A percentile compares a stretch with the other conserved stretches of the same genome.
Evolutionary conservation across 768 basidiomycete species (phyloP).

Genomic region (Tricholoma hemisulphureum): DNA sequence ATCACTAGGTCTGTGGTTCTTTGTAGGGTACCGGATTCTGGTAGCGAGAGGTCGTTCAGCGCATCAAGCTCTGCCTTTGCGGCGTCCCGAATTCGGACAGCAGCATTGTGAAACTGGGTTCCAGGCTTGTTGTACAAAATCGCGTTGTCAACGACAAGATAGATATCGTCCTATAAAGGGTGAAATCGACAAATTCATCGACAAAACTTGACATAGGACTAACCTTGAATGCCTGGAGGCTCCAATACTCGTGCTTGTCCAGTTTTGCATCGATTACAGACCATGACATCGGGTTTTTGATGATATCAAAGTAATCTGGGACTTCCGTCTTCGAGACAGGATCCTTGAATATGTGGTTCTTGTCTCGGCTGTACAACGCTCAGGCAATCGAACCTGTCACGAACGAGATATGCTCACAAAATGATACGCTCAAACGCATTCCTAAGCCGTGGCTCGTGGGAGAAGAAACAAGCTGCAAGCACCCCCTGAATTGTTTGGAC

Average conservation of each 20-base stretch:
- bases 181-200: neutral
- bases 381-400: neutral
- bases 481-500: slow-evolving; percentile 65
- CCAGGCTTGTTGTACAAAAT: slow-evolving; percentile 79
- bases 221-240: slow-evolving; percentile 72
- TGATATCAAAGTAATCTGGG: slow-evolving; percentile 87
- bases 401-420: slow-evolving; percentile 44
- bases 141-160: slow-evolving; percentile 83
- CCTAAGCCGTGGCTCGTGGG: slow-evolving; percentile 60
- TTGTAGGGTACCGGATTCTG: neutral
- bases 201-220: slow-evolving; percentile 2
- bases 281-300: slow-evolving; percentile 90
- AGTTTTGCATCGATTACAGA: slow-evolving; percentile 76
- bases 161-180: slow-evolving; percentile 64
- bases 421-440: slow-evolving; percentile 69
- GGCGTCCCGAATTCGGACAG: slow-evolving; percentile 54
- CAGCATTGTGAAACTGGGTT: slow-evolving; percentile 68
- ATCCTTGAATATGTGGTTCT: slow-evolving; percentile 71
- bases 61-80: slow-evolving; percentile 41
- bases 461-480: slow-evolving; percentile 62
- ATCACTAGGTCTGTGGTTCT: neutral
- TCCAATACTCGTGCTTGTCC: slow-evolving; percentile 80
- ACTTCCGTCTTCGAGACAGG: slow-evolving; percentile 80
- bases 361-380: slow-evolving; percentile 57
- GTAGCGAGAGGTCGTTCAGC: slow-evolving; percentile 32